Base-by-base conservation (phyloP, 2,329 filamentous ascomycete species). In the Lachnellula subtilissima region DNA sequence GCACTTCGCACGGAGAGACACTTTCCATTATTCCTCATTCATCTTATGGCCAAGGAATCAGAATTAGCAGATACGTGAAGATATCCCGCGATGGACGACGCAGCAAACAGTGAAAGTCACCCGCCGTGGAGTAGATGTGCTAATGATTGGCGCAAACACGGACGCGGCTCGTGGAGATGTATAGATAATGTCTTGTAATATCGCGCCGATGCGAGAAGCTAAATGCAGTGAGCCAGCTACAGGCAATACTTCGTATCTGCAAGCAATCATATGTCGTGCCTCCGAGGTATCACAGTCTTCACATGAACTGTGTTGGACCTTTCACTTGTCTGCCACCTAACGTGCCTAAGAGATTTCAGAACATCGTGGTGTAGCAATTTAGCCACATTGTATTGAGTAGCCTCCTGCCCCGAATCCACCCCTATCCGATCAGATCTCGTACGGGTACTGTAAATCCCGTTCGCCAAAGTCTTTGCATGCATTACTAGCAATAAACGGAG, bases 1-100 rank as follows among this genome's bases (percentile, higher is more conserved):
- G 60, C 60, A 64, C 50, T 36, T 62, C 61, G 55, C 50, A 57
- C 60, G 59, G 57, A 59, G 49, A 37, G 47, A 49, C 25, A n/a
- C 23, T 52, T 48, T 54, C 53, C 57, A 53, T 50, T 9, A 12
- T 37, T 54, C 53, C 53, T 45, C 42, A 36, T 50, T 37, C 53
- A 50, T 54, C 36, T 12, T 37, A 32, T 50, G 35, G 25, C 23
- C 19, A 28, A 47, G 45, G 45, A 25, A 47, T 25, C 3, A 47
- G 4, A 47, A 47, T 5, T 3, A 28, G 19, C 9, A 47, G 19
- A 47, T 25, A n/a, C 19, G 5, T 47, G n/a, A 28, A 22, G 23
- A 8, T 47, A 28, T n/a, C 19, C 45, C 45, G 37, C n/a, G 45
- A 47, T 14, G n/a, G 23, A 25, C 17, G 45, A 22, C 23, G 45